Conservation (phyloP, 306 rosid species). For the Citrullus amarus region DNA sequence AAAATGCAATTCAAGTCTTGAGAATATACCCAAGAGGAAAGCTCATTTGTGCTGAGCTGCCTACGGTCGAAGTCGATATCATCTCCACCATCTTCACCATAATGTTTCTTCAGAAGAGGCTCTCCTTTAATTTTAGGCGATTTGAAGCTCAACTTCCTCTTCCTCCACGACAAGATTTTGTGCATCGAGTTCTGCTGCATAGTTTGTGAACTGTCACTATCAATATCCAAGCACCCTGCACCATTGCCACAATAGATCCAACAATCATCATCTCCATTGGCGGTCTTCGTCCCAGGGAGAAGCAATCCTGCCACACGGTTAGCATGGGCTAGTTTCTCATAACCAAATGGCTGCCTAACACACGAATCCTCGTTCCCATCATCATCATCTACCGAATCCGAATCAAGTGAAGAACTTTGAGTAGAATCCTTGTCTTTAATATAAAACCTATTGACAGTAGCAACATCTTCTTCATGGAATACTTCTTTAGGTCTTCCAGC, state of each 20-base stretch:
- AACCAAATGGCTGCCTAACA: slow-evolving; percentile 12
- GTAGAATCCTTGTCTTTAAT: slow-evolving; percentile 8
- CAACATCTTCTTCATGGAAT: slow-evolving; percentile 1
- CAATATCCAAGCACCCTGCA: background rate
- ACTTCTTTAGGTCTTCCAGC: slow-evolving; percentile 17
- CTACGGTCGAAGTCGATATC: slow-evolving; percentile 28
- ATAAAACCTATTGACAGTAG: slow-evolving; percentile 12
- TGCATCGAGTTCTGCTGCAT: slow-evolving; percentile 8
- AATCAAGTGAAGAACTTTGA: slow-evolving; percentile 16
- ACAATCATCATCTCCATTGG: slow-evolving; percentile 18
- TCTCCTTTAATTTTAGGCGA: slow-evolving; percentile 22
- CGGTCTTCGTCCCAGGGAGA: background rate
- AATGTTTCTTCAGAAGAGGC: slow-evolving; percentile 26
- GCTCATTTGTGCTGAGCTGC: slow-evolving; percentile 22
- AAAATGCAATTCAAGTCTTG: background rate
- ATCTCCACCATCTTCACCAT: slow-evolving; percentile 31
- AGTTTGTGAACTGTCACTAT: background rate
- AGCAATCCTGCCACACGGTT: slow-evolving; percentile 14
- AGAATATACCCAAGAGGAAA: slow-evolving; percentile 15
- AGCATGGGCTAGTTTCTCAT: slow-evolving; percentile 21
- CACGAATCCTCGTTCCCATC: slow-evolving; percentile 1
- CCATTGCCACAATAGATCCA: slow-evolving; percentile 19
- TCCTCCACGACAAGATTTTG: slow-evolving; percentile 22
- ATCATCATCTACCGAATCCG: slow-evolving; percentile 14
- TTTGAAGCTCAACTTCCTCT: slow-evolving; percentile 25